These are phyloP conservation scores for Thelephora aurantiotincta DNA, from an alignment of 768 basidiomycete species.

Conservation along the genomic window DNA sequence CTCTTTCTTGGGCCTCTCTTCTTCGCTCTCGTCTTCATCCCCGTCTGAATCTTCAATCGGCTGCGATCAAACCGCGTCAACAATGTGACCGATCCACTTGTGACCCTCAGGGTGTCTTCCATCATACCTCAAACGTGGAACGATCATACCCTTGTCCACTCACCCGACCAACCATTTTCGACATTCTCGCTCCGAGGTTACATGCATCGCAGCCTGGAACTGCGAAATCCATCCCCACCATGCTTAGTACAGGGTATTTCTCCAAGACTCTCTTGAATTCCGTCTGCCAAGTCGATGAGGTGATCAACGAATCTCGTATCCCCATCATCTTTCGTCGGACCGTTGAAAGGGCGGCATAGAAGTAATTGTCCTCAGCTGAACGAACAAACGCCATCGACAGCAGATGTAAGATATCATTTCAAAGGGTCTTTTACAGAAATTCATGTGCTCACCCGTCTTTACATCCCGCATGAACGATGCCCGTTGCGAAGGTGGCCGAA, in stretches of 20 bases:
- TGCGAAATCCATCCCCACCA: constrained; percentile 37
- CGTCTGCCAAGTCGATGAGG: constrained; percentile 75
- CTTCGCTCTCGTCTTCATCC: constrained; percentile 11
- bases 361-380: constrained; percentile 46
- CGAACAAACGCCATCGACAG: not conserved
- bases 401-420: not conserved
- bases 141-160: constrained; percentile 57
- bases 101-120: not conserved
- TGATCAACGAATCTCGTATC: constrained; percentile 59
- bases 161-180: constrained; percentile 46
- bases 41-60: constrained; percentile 12
- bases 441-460: constrained; percentile 25
- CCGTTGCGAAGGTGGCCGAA: constrained; percentile 37
- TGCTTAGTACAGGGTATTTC: constrained; percentile 48
- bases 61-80: constrained; percentile 7
- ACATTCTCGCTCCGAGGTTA: constrained; percentile 54
- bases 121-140: constrained; percentile 49
- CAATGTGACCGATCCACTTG: not conserved
- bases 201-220: constrained; percentile 73
- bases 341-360: constrained; percentile 52
- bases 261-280: constrained; percentile 53
- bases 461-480: constrained; percentile 37
- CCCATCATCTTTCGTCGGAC: constrained; percentile 59
- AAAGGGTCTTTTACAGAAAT: no score
- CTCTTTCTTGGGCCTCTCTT: constrained; percentile 18